Conservation (phyloP, 805 yeast species). For the Isabelozyma rhagii region DNA sequence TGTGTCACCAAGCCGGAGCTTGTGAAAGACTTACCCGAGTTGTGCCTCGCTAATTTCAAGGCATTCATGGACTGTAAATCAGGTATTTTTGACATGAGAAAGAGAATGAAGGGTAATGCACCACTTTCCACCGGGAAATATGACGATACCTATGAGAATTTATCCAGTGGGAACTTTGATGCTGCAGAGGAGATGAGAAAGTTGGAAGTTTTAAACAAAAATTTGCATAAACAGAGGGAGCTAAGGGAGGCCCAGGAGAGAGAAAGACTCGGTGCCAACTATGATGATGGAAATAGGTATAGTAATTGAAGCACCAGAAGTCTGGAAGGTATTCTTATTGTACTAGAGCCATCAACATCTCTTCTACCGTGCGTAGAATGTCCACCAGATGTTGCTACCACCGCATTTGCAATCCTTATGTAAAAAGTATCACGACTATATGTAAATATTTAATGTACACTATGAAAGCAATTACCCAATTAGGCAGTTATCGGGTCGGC, state of each 20-base stretch:
- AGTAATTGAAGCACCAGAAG: neutral
- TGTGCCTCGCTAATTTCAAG: conserved; percentile 79
- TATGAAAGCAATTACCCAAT: neutral
- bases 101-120: conserved; percentile 91
- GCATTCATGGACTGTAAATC: conserved; percentile 87
- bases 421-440: neutral
- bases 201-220: conserved; percentile 58
- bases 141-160: conserved; percentile 79
- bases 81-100: conserved; percentile 88
- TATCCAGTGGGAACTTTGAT: conserved; percentile 78
- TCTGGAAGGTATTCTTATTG: too few species aligned
- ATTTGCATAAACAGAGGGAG: conserved; percentile 30
- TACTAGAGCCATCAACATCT: too few species aligned
- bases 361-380: too few species aligned
- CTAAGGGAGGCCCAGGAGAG: conserved; percentile 32
- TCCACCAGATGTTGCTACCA: neutral
- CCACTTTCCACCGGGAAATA: conserved; percentile 89
- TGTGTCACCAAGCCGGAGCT: conserved; percentile 82
- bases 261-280: conserved; percentile 4
- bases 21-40: conserved; percentile 74
- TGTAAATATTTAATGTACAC: neutral
- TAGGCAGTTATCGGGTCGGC: neutral
- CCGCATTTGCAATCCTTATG: neutral
- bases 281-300: neutral
- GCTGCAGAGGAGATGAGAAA: conserved; percentile 78